These are phyloP conservation scores for Cynanchum wilfordii DNA, from an alignment of 257 asterid genomes.

Conservation along the genomic window DNA sequence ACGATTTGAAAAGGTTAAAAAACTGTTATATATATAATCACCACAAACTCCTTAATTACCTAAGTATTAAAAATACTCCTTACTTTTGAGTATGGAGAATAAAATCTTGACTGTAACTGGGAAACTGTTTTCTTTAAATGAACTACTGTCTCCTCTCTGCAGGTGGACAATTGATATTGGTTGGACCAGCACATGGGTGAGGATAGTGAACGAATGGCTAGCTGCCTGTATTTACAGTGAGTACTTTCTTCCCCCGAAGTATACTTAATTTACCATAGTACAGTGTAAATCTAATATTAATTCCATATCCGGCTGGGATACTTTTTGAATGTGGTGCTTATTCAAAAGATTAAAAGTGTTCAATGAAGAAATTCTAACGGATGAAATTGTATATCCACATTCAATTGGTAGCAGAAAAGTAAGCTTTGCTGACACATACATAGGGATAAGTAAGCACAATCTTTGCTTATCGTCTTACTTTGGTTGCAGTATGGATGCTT, in stretches of 20 bases:
- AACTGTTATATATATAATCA: too few relatives aligned
- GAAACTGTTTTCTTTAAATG: background rate
- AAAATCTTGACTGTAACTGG: background rate
- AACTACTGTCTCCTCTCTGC: background rate
- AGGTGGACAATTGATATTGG: constrained; percentile 53
- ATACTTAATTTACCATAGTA: background rate
- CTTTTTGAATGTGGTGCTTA: too few relatives aligned
- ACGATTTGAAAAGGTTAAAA: background rate
- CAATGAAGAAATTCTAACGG: background rate
- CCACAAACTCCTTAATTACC: too few relatives aligned
- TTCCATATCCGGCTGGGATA: background rate
- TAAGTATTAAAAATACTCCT: too few relatives aligned
- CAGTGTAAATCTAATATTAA: background rate
- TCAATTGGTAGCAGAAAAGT: background rate
- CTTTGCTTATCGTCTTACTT: background rate
- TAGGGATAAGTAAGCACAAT: background rate
- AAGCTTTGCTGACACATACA: background rate
- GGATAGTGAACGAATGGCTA: constrained; percentile 53
- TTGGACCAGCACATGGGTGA: constrained; percentile 58
- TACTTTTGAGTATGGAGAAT: background rate
- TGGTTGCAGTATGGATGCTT: constrained; percentile 45
- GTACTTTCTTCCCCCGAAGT: constrained; percentile 11
- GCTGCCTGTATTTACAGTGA: constrained; percentile 46
- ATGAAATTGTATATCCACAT: background rate
- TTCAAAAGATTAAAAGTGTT: background rate